A percentile compares a stretch with the other conserved stretches of the same genome.
These are phyloP conservation scores for Exophiala spinifera DNA, from an alignment of 2,329 filamentous ascomycete genomes.

Conservation along the genomic window DNA sequence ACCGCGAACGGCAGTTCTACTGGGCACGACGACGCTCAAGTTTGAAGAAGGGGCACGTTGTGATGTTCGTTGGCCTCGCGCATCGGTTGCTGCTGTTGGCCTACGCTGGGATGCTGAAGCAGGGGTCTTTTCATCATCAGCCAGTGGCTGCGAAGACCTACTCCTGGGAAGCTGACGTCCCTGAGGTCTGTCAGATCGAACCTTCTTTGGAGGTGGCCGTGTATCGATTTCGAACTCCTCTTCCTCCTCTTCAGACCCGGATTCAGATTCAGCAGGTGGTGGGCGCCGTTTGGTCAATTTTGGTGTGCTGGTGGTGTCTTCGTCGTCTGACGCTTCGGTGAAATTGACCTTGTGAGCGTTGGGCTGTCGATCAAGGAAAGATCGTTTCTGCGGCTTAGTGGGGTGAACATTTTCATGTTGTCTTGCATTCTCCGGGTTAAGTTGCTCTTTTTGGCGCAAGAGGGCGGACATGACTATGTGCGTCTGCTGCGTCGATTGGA, in stretches of 20 bases:
- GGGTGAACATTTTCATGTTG: not conserved
- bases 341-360: constrained; percentile 14
- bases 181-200: not conserved
- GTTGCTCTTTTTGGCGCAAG: constrained; percentile 13
- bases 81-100: too few relatives aligned
- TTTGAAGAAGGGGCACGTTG: too few relatives aligned
- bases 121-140: not conserved
- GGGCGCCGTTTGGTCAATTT: constrained; percentile 4
- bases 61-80: not conserved
- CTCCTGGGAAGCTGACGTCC: not conserved
- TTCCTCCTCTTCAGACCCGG: constrained; percentile 9
- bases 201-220: constrained; percentile 6
- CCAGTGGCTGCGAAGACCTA: not conserved
- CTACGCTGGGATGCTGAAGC: not conserved
- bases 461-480: constrained; percentile 8
- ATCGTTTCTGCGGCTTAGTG: constrained; percentile 5
- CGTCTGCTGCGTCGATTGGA: constrained; percentile 17
- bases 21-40: too few relatives aligned
- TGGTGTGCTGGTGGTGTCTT: not conserved
- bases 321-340: constrained; percentile 7
- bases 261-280: not conserved
- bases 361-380: constrained; percentile 20
- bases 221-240: constrained; percentile 20
- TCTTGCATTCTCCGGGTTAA: constrained; percentile 19
- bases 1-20: too few relatives aligned